Conservation (phyloP, 495 filamentous ascomycete genomes). For the Trichoderma virens region DNA sequence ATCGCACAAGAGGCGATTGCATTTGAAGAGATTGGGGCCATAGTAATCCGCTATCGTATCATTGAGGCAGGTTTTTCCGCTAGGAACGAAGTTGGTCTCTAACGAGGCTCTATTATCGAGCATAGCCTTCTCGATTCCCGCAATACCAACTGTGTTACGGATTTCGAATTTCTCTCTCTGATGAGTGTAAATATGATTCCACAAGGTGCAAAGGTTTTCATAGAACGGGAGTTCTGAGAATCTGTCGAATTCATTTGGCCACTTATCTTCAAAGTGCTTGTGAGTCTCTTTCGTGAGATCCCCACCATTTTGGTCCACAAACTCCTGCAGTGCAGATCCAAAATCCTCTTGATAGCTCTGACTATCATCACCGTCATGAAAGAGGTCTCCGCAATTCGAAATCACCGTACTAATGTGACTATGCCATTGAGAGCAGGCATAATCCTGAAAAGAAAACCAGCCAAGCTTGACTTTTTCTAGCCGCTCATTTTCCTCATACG, state of each 20-base stretch:
- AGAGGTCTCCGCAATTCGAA: neutral
- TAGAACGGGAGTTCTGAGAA: conserved; percentile 16
- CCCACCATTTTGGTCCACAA: conserved; percentile 1
- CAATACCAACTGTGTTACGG: conserved; percentile 13
- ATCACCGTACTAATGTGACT: conserved; percentile 24
- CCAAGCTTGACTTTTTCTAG: conserved; percentile 18
- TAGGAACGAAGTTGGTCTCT: conserved; percentile 16
- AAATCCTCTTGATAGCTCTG: neutral
- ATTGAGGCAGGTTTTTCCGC: neutral
- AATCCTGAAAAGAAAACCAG: conserved; percentile 32
- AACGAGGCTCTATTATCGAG: conserved; percentile 21
- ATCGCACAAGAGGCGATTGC: conserved; percentile 30
- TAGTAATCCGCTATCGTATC: conserved; percentile 23
- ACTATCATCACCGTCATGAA: neutral
- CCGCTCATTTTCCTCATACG: conserved; percentile 17
- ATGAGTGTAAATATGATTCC: conserved; percentile 20
- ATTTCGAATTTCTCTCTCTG: conserved; percentile 4
- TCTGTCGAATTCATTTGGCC: neutral
- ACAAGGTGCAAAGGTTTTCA: conserved; percentile 15
- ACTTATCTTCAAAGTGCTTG: neutral
- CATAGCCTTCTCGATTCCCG: conserved; percentile 19
- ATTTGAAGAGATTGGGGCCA: conserved; percentile 33
- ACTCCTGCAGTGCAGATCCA: conserved; percentile 11
- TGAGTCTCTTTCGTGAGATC: neutral
- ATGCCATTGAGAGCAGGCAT: conserved; percentile 31